Base-by-base conservation (phyloP, 2,329 filamentous ascomycete genomes). In the Mollisiaceae sp. region DNA sequence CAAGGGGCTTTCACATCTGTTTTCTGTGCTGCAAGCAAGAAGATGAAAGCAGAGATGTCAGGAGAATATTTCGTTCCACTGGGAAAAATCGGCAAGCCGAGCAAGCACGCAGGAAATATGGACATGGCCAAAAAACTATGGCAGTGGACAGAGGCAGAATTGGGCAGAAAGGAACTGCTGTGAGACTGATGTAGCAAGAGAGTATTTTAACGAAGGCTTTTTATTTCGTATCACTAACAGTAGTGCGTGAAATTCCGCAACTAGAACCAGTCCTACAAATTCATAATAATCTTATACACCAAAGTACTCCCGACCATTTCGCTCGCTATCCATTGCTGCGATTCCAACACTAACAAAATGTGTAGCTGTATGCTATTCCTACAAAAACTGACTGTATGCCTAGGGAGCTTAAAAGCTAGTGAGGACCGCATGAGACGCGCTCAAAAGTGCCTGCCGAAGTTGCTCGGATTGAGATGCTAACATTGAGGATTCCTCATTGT, bases 21-120 rank as follows among this genome's bases (percentile, higher is more conserved):
- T 66, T 79, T 77, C 68, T 77, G 76, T 68, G 77, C 63, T 12
- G 78, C 78, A 59, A 77, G 78, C 69, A 67, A 0, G 55, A 71
- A 78, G 55, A 79, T 79, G 77, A 77, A 68, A 73, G 65, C 70
- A n/a, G 77, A 76, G 5, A 50, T 50, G 45, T 50, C 45, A 11
- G 45, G 77, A 11, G 60, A 24, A 22, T 79, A 79, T 73, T 66
- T 76, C 5, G 75, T 78, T 27, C 74, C 77, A 58, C 71, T 67
- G 64, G 18, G 61, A 55, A 68, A 75, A 50, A 73, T 74, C 64
- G 74, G 66, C 22, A 75, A 78, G 72, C 72, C 74, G 24, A 59
- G 68, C 50, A 78, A 76, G 72, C 70, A 75, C 41, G 77, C 77
- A 43, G 77, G 75, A 66, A 75, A 79, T 70, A 69, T 2, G 59